Evolutionary conservation across 2,329 filamentous ascomycete genomes (phyloP), one percentile per base, ranked within the genome.

Genomic region (Cordyceps fumosorosea): DNA sequence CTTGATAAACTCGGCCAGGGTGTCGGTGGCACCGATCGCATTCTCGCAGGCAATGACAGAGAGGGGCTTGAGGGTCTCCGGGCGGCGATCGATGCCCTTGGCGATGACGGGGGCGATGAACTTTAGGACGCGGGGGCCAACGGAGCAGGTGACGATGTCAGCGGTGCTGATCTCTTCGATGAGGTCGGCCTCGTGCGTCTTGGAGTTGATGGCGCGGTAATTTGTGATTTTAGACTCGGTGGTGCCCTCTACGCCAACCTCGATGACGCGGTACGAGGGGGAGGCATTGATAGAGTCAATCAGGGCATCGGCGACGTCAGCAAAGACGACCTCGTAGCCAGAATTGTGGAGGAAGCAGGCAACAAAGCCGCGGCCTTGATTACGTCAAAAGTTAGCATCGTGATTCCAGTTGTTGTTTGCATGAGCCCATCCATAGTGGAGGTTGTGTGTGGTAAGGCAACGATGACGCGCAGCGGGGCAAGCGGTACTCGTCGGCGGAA

Each of bases 21-120:
- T 91, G 73, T 95, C 90, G 56, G 95, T 98, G 70, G 92, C 95
- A 67, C 91, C 91, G 73, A 98, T 97, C 74, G 91, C 91, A 77
- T 99, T 99, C 81, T 99, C 95, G 77, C 95, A 99, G 63, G 95
- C 95, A 77, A 99, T 96, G 72, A 99, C 90, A 24, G 93, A 87
- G 48, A 98, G 77, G 8, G 93, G 93, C 65, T 84, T 83, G 60
- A 75, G 72, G 8, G 16, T 16, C 50, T 82, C 78, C 16, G 76
- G 72, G n/a, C 86, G 82, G 66, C 95, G 89, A 73, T 93, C 88
- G 66, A 99, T 91, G 68, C 91, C 95, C 82, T 96, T 95, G 73
- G 93, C 93, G 69, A 99, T 96, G 69, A 93, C 89, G 26, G 93
- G 90, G 53, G 95, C 95, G 72, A 99, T 95, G 78, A 96, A 97